Base-by-base conservation (phyloP, 768 basidiomycete genomes). In the Mycena rosella region DNA sequence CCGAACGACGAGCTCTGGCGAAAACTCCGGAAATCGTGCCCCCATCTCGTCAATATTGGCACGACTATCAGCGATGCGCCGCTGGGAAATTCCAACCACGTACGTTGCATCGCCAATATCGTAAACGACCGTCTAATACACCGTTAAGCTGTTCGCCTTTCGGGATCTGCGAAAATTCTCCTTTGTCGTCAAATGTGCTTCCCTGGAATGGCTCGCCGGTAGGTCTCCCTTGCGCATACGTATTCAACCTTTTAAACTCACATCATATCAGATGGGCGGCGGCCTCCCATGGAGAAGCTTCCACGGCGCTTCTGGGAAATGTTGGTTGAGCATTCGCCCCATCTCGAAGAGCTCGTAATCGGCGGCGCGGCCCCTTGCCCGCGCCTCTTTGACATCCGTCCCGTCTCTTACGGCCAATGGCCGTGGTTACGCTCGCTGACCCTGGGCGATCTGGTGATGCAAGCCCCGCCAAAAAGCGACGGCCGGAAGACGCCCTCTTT, bases 301-400 rank as follows among this genome's bases (percentile, higher is more conserved):
- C 82, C 82, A 10, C 70, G 77, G 47, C 70, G 77, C 56, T 75
- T 79, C 44, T 83, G 82, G 82, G 78, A 77, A 52, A 83, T 83
- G 82, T 74, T 83, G 32, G 71, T 83, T 27, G 81, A 83, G 59
- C 75, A 78, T 45, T 78, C 76, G 54, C 81, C 82, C 9, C 73
- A 77, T 60, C 77, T 83, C n/a, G 78, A 80, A 67, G 78, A 79
- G 52, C 71, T 83, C n/a, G 73, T 75, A 4, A 75, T 83, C 30
- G 78, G 75, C 8, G 78, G 79, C 52, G 69, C 74, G 51, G 78
- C 79, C 20, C 82, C 82, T n/a, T 79, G 78, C 44, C 80, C 80
- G 2, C 76, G 82, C 49, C 74, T 79, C 38, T 81, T 83, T 68
- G 80, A 83, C 60, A 77, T 79, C 30, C 77, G 77, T 17, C 80